phyloP scores from a whole-genome alignment of 371 early-diverging fungal species.

The Mortierella sp. region DNA sequence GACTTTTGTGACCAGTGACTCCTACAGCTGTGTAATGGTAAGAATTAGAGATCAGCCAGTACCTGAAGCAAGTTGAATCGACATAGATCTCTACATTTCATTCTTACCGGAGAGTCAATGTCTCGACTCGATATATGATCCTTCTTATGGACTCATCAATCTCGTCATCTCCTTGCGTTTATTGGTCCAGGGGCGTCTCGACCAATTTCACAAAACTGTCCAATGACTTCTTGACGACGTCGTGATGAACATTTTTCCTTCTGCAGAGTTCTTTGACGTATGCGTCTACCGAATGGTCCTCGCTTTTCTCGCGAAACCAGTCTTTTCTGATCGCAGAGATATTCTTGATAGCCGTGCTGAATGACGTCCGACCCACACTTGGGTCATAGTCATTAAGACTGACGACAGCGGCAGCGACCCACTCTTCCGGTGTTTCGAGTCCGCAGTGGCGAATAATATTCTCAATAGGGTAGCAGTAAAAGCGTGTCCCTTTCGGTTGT shows the following conservation, averaged over 20 bases:
- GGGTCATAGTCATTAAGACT: conserved; percentile 33
- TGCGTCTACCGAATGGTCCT: conserved; percentile 10
- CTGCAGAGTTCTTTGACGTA: conserved; percentile 28
- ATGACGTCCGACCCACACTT: conserved; percentile 29
- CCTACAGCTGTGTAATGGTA: conserved; percentile 11
- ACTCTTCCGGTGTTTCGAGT: conserved; percentile 27
- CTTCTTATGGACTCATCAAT: conserved; percentile 30
- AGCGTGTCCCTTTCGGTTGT: conserved; percentile 19
- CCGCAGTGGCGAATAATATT: conserved; percentile 22
- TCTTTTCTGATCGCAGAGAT: conserved; percentile 16
- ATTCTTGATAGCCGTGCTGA: conserved; percentile 21
- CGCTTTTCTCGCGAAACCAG: conserved; percentile 15
- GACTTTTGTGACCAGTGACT: conserved; percentile 6
- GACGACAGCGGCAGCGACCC: conserved; percentile 28
- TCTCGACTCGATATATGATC: conserved; percentile 27
- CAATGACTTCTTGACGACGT: conserved; percentile 16
- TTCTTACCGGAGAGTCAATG: conserved; percentile 22
- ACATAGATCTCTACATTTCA: conserved; percentile 11
- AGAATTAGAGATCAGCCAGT: conserved; percentile 14
- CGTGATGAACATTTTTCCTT: conserved; percentile 16
- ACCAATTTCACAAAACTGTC: conserved; percentile 26
- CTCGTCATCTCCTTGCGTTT: conserved; percentile 8
- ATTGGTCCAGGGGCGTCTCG: conserved; percentile 7
- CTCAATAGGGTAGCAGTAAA: conserved; percentile 28
- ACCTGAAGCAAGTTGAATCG: conserved; percentile 20